Evolutionary conservation across 1,139 yeast genomes (phyloP), one percentile per base, ranked within the genome.

Genomic region (Hansenula sp.): DNA sequence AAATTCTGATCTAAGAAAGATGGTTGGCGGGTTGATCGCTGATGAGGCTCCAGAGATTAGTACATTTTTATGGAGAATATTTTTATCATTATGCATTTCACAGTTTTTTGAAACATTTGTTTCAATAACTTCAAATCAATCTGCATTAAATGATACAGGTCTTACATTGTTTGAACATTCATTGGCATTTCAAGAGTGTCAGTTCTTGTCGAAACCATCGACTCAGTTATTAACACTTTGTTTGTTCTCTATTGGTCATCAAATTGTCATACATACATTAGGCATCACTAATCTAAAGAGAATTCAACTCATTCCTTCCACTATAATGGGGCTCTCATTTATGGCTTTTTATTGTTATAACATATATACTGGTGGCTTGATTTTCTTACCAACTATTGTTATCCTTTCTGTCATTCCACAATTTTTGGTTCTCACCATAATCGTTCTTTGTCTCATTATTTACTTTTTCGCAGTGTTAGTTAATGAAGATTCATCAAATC

Each of bases 101-200:
- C 78, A 80, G 52, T 78, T 81, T 44, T 64, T 80, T n/a, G 92
- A 85, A 57, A 80, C 88, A 0, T 81, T 84, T 49, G 67, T 79
- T 2, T 71, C 85, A 8, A 78, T 77, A 17, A 69, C 81, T 3
- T 72, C 73, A 41, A 87, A 86, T 8, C 62, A 63, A 27, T 69
- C 71, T 35, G 85, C 88, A 2, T 70, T 72, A 41, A 73, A 77
- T 10, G 92, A 82, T 48, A 73, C 83, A 10, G 89, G 89, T 0
- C 66, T 83, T 49, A 80, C 92, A 0, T 62, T 83, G 26, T 82
- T 84, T 58, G 94, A 84, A 54, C 82, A 79, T 53, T 81, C 89
- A 1, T 60, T 82, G 24, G 85, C 87, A 12, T 82, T 82, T 54
- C 89, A 83, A 55, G 90, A 82, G 52, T 78, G 74, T 25, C 79